Base-by-base conservation (phyloP, 345 rosid species). In the Pugionium dolabratum region DNA sequence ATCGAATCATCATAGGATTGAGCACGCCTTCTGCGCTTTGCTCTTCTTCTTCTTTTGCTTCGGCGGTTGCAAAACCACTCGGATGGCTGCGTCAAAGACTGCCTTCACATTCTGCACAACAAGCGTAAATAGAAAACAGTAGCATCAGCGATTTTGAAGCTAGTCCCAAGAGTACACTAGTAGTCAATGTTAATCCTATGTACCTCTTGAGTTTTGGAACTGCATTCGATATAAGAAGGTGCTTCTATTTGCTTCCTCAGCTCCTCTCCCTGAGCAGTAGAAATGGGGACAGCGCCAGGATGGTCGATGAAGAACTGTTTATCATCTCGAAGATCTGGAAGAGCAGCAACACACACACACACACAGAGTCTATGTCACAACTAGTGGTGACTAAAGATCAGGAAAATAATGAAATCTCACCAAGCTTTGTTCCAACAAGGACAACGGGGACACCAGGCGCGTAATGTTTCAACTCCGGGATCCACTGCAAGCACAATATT, bases 341-440 rank as follows among this genome's bases (percentile, higher is more conserved):
- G 35, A 76, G 41, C 36, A 56, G 59, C 59, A 71, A 46, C 42
- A 46, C 65, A 58, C 69, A 59, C 69, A 59, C 35, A 56, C 39
- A 4, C 40, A 36, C 6, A 36, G 40, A 18, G 18, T 54, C 39
- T 31, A 47, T 48, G 40, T 18, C 28, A 61, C 42, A 53, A 32
- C 30, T 45, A 59, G 49, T 30, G 32, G 36, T 0, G 1, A 31
- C 11, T 25, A 27, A 45, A 51, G 63, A 67, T 32, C 1, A 53
- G 2, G 11, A 18, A 46, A 30, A 48, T 32, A 60, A 18, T 4
- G 37, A 54, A 64, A 40, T 6, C 77, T 76, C 69, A 94, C 99
- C 99, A 71, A 90, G 89, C 85, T 94, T 90, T 45, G 97, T 88
- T 67, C 99, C 97, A 78, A 90, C 96, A 28, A 90, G 96, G 71